These are phyloP conservation scores for Puccinia coronata DNA, from an alignment of 1,284 basidiomycete species.

Conservation along the genomic window DNA sequence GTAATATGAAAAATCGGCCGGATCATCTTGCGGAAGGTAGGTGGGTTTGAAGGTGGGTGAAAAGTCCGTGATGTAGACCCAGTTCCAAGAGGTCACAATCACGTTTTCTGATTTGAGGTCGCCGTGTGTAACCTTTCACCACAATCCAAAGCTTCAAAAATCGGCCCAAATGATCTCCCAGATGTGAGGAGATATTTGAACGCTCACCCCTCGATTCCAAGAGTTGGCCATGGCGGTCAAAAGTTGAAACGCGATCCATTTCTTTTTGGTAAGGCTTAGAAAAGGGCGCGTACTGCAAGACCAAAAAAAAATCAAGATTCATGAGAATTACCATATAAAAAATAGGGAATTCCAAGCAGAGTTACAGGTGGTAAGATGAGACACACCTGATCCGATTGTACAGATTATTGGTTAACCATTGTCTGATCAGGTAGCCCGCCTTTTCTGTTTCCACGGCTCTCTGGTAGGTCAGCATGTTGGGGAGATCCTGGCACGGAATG, in stretches of 20 bases:
- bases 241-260: slow-evolving; percentile 96
- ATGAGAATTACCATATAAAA: not conserved
- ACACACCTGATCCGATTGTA: slow-evolving; percentile 95
- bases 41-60: slow-evolving; percentile 91
- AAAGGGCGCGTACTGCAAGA: slow-evolving; percentile 89
- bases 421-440: slow-evolving; percentile 89
- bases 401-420: slow-evolving; percentile 90
- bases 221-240: slow-evolving; percentile 81
- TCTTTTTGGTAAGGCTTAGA: slow-evolving; percentile 86
- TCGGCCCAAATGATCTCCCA: not conserved
- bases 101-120: slow-evolving; percentile 99
- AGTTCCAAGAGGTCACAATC: slow-evolving; percentile 92
- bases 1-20: slow-evolving; percentile 95
- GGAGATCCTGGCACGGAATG: slow-evolving; percentile 77
- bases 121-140: slow-evolving; percentile 77
- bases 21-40: slow-evolving; percentile 91
- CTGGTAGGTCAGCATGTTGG: slow-evolving; percentile 87
- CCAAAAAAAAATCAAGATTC: too few species aligned
- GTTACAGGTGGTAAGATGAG: too few species aligned
- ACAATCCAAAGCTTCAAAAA: not conserved
- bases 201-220: slow-evolving; percentile 67
- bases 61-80: slow-evolving; percentile 93
- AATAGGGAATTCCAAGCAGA: too few species aligned
- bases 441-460: slow-evolving; percentile 91
- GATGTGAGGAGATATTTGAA: not conserved